phyloP scores from a whole-genome alignment of 2,329 filamentous ascomycete species.

The Sarocladium strictum region DNA sequence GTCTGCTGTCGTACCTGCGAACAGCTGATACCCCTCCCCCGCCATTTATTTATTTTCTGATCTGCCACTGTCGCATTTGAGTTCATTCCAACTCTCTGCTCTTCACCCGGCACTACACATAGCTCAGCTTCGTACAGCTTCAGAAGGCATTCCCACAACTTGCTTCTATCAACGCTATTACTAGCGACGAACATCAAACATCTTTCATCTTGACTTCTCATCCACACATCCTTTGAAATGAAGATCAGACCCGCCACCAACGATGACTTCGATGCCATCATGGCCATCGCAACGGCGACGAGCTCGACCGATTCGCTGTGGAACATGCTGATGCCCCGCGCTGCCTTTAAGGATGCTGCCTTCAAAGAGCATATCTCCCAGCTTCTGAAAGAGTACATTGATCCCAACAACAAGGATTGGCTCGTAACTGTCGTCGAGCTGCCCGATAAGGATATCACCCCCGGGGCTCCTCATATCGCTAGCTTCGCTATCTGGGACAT shows the following conservation, averaged over 20 bases:
- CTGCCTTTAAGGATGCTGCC: constrained; percentile 11
- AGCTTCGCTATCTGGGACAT: constrained; percentile 16
- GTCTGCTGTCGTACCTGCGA: neutral
- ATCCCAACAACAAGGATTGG: constrained; percentile 14
- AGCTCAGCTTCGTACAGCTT: neutral
- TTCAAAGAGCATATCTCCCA: constrained; percentile 12
- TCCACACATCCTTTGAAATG: neutral
- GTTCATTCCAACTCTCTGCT: neutral
- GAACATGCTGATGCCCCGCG: constrained; percentile 10
- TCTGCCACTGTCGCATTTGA: neutral
- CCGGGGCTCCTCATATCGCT: constrained; percentile 10
- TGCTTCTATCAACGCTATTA: neutral
- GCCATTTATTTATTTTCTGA: constrained; percentile 4
- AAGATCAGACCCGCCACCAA: constrained; percentile 8
- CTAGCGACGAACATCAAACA: neutral
- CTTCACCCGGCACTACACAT: neutral
- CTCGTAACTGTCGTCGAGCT: constrained; percentile 15
- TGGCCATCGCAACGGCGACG: constrained; percentile 5
- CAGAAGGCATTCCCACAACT: neutral
- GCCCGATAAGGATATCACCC: constrained; percentile 5
- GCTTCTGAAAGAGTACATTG: constrained; percentile 14
- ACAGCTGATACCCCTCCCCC: constrained; percentile 8
- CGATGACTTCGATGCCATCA: constrained; percentile 8
- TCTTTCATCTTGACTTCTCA: neutral
- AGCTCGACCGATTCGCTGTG: constrained; percentile 11